phyloP scores from a whole-genome alignment of 2,329 filamentous ascomycete species.

The Sporothrix humicola region DNA sequence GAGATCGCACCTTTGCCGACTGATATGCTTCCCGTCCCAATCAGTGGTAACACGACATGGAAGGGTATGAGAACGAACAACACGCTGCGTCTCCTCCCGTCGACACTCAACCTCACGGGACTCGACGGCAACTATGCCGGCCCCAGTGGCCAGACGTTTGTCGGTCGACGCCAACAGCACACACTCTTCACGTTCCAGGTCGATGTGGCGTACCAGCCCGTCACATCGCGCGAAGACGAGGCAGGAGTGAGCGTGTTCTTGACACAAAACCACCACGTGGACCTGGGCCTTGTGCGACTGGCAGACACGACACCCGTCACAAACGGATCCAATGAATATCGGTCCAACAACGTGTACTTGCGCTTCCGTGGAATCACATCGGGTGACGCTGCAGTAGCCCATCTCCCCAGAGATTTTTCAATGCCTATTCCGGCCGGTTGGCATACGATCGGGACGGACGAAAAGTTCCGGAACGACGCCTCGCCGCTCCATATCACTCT shows the following conservation, averaged over 20 bases:
- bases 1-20: conserved; percentile 39
- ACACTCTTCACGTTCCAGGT: conserved; percentile 59
- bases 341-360: conserved; percentile 36
- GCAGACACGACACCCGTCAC: conserved; percentile 42
- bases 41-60: neutral
- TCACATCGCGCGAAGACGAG: conserved; percentile 50
- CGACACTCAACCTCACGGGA: conserved; percentile 59
- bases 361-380: conserved; percentile 54
- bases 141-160: conserved; percentile 56
- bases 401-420: conserved; percentile 40
- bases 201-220: conserved; percentile 52
- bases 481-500: conserved; percentile 43
- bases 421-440: conserved; percentile 50
- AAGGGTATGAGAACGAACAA: conserved; percentile 35
- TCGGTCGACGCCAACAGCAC: conserved; percentile 63
- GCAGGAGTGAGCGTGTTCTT: conserved; percentile 60
- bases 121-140: conserved; percentile 56
- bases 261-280: conserved; percentile 59
- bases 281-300: conserved; percentile 51
- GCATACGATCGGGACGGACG: conserved; percentile 39
- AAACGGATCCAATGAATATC: conserved; percentile 36
- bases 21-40: neutral
- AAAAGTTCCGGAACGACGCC: conserved; percentile 4
- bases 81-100: conserved; percentile 55
- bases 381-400: conserved; percentile 46